Evolutionary conservation across 2,329 filamentous ascomycete species (phyloP).

Genomic region (Aspergillus ustus): DNA sequence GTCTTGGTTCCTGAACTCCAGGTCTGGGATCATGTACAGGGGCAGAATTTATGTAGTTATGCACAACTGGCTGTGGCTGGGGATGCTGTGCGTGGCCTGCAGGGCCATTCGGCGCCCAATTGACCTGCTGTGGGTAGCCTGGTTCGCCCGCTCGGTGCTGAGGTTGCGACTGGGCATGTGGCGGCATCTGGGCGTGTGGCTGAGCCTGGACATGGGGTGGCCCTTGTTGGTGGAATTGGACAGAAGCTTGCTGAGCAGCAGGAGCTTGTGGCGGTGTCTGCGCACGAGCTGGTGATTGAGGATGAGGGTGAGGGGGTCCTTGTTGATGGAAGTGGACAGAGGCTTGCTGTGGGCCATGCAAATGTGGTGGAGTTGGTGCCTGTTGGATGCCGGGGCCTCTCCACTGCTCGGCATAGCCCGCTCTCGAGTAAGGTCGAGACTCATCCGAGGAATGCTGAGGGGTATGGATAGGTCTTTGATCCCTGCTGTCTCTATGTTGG

Average conservation of each 20-base stretch:
- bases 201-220: slow-evolving; percentile 8
- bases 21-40: slow-evolving; percentile 6
- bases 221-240: not conserved
- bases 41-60: slow-evolving; percentile 2
- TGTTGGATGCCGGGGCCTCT: slow-evolving; percentile 3
- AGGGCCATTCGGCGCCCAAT: slow-evolving; percentile 9
- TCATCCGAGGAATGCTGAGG: slow-evolving; percentile 11
- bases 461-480: slow-evolving; percentile 11
- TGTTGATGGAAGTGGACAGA: slow-evolving; percentile 18
- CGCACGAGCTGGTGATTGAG: not conserved
- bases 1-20: slow-evolving; percentile 8
- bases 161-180: not conserved
- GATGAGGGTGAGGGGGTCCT: slow-evolving; percentile 6
- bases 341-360: slow-evolving; percentile 19
- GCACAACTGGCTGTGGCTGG: not conserved
- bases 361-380: slow-evolving; percentile 8
- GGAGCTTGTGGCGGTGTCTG: slow-evolving; percentile 14
- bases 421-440: slow-evolving; percentile 10
- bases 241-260: slow-evolving; percentile 17
- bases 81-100: not conserved
- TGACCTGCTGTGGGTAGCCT: slow-evolving; percentile 12
- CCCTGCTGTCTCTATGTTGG: slow-evolving; percentile 18
- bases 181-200: not conserved
- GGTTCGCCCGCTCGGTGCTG: slow-evolving; percentile 12
- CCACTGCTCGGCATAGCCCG: slow-evolving; percentile 9